Conservation (phyloP, 306 rosid genomes). For the Lathyrus tuberosus region DNA sequence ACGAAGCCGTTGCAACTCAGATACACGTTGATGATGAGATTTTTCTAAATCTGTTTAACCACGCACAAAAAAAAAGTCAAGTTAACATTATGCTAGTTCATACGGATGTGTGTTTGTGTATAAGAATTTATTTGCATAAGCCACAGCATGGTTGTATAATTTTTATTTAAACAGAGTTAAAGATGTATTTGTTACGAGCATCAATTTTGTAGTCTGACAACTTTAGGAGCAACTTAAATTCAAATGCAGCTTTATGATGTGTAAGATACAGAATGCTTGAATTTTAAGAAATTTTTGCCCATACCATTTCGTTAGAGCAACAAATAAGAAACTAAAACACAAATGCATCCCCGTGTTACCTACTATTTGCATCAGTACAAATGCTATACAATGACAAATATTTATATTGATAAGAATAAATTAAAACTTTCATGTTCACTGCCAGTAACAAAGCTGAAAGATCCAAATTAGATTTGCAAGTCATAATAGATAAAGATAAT, state of each 20-base stretch:
- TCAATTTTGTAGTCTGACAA: constrained; percentile 17
- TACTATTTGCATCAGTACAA: background rate
- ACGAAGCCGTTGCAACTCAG: constrained; percentile 88
- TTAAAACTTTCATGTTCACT: background rate
- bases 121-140: constrained; percentile 11
- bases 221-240: constrained; percentile 13
- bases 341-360: constrained; percentile 14
- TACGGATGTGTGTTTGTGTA: background rate
- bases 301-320: constrained; percentile 30
- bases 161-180: background rate
- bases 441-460: constrained; percentile 15
- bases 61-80: constrained; percentile 16
- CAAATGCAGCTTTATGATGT: constrained; percentile 5
- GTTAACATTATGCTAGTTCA: constrained; percentile 10
- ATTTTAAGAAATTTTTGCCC: constrained; percentile 12
- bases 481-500: background rate
- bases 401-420: constrained; percentile 23
- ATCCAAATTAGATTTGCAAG: constrained; percentile 31
- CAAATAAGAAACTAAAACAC: constrained; percentile 19
- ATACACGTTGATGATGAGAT: constrained; percentile 95
- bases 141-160: constrained; percentile 14
- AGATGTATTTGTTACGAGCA: constrained; percentile 14
- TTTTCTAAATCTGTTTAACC: constrained; percentile 83
- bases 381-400: constrained; percentile 22
- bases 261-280: constrained; percentile 24